These are phyloP conservation scores for Aspergillus novoparasiticus DNA, from an alignment of 2,329 filamentous ascomycete genomes.

Conservation along the genomic window DNA sequence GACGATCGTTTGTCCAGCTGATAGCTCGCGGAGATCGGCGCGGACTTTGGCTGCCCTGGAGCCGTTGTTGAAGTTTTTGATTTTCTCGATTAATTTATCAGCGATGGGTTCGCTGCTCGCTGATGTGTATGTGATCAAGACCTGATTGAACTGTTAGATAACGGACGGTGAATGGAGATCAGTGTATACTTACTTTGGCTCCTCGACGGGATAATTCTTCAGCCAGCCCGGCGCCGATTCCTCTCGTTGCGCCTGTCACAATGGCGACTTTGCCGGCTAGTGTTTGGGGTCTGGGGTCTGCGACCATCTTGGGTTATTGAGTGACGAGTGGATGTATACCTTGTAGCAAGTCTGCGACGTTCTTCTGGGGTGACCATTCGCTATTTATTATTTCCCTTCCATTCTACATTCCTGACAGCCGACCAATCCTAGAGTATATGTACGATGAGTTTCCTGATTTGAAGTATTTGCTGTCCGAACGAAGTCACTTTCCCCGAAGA, in stretches of 20 bases:
- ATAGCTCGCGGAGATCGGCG: conserved; percentile 3
- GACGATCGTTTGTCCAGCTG: neutral
- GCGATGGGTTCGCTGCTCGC: neutral
- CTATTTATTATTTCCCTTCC: neutral
- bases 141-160: neutral
- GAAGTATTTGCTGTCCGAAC: neutral
- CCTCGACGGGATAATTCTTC: conserved; percentile 7
- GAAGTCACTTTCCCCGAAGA: neutral
- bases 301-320: neutral
- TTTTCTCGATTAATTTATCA: neutral
- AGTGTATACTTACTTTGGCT: neutral
- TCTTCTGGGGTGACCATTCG: neutral
- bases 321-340: neutral
- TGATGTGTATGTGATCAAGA: conserved; percentile 8
- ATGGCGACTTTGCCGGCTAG: conserved; percentile 9
- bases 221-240: conserved; percentile 5
- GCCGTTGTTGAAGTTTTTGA: neutral
- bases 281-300: neutral
- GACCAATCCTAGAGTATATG: neutral
- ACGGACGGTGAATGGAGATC: neutral
- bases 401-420: neutral
- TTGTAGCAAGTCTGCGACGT: neutral
- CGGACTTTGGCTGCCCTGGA: neutral
- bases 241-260: conserved; percentile 8
- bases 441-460: neutral